Evolutionary conservation across 2,329 filamentous ascomycete genomes (phyloP).

Genomic region (Sarocladiaceae sp.): DNA sequence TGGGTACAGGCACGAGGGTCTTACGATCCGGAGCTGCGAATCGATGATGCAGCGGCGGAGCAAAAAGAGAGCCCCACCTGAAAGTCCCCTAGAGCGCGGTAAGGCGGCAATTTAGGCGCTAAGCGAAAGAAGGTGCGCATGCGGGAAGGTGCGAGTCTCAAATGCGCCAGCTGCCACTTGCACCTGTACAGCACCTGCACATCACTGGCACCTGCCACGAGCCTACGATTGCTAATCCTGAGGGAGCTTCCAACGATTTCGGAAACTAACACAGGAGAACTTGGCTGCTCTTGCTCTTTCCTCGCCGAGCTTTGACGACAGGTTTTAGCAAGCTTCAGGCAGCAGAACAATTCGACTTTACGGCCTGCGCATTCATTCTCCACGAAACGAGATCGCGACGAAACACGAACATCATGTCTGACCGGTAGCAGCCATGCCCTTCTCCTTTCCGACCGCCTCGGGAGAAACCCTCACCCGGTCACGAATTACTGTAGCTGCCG

Average conservation of each 20-base stretch:
- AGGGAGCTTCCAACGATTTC: background rate
- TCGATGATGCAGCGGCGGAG: constrained; percentile 6
- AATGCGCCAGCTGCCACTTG: no score
- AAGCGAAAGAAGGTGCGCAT: background rate
- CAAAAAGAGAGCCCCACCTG: background rate
- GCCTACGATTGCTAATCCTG: background rate
- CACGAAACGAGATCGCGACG: background rate
- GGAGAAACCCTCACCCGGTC: constrained; percentile 52
- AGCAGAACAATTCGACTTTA: background rate
- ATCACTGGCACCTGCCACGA: background rate
- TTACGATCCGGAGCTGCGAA: constrained; percentile 2
- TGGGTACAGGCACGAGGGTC: background rate
- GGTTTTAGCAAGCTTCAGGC: no score
- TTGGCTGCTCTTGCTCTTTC: no score
- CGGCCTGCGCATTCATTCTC: background rate
- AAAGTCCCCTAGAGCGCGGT: background rate
- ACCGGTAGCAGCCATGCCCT: constrained; percentile 3
- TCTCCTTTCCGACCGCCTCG: constrained; percentile 35
- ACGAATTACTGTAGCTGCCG: constrained; percentile 49
- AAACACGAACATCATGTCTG: constrained; percentile 24
- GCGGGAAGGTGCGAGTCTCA: background rate
- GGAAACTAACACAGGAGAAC: background rate
- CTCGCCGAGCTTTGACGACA: no score
- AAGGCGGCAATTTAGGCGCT: constrained; percentile 1
- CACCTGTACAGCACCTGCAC: no score